Percentiles rank a stretch among this genome's conserved stretches.
phyloP scores from a whole-genome alignment of 805 yeast genomes.

The Suhomyces prunicola region DNA sequence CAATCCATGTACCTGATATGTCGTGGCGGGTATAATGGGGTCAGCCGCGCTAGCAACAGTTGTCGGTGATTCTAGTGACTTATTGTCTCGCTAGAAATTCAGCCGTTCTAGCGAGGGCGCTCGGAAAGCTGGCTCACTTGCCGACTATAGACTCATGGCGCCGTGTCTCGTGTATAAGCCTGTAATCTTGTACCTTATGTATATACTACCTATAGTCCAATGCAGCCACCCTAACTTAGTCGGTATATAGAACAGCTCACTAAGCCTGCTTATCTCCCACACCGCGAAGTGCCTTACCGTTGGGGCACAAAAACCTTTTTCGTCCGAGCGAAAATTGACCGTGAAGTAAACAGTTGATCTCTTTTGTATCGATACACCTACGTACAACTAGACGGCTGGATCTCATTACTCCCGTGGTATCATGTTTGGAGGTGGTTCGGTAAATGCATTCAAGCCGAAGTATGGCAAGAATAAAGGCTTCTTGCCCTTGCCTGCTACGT shows the following conservation, averaged over 20 bases:
- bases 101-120: background rate
- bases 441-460: constrained; percentile 26
- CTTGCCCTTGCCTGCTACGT: constrained; percentile 31
- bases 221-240: too few relatives aligned
- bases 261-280: background rate
- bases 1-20: too few relatives aligned
- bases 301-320: background rate
- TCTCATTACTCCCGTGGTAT: background rate
- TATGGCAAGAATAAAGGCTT: constrained; percentile 18
- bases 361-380: background rate
- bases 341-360: background rate
- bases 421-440: constrained; percentile 4
- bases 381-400: background rate
- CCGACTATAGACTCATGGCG: background rate
- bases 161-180: background rate
- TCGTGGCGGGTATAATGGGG: too few relatives aligned
- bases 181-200: background rate
- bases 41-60: background rate
- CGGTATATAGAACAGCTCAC: background rate
- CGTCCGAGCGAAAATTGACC: background rate
- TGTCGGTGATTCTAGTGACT: background rate
- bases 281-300: background rate
- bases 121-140: background rate
- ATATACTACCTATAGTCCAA: background rate
- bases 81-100: background rate